Conservation (phyloP, 2,329 filamentous ascomycete species). For the Pochonia chlamydosporia region DNA sequence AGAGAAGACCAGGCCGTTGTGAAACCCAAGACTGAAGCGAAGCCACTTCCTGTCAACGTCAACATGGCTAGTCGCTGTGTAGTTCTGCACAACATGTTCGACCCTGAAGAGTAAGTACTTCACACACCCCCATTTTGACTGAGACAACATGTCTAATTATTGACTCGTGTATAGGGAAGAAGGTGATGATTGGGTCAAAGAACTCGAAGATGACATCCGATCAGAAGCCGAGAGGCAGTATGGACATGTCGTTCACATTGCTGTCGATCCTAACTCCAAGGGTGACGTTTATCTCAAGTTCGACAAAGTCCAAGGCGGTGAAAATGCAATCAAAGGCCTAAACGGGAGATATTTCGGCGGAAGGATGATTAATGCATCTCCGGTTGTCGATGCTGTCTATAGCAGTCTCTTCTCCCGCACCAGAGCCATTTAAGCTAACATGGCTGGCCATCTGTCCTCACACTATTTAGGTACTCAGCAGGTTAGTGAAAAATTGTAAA, state of each 20-base stretch:
- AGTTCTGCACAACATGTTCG: slow-evolving; percentile 92
- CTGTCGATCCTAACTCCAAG: slow-evolving; percentile 85
- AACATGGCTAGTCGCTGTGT: slow-evolving; percentile 93
- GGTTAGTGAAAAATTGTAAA: slow-evolving; percentile 25
- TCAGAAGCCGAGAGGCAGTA: slow-evolving; percentile 92
- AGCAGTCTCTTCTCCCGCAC: slow-evolving; percentile 90
- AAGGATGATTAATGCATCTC: slow-evolving; percentile 85
- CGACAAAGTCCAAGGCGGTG: slow-evolving; percentile 87
- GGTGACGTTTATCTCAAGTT: slow-evolving; percentile 99
- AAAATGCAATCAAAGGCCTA: slow-evolving; percentile 95
- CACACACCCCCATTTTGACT: not conserved
- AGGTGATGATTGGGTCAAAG: slow-evolving; percentile 83
- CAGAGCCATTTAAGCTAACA: slow-evolving; percentile 69
- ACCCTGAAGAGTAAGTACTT: slow-evolving; percentile 74
- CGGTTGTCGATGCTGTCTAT: slow-evolving; percentile 98
- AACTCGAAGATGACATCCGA: slow-evolving; percentile 89
- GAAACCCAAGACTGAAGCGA: slow-evolving; percentile 73
- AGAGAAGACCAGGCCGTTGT: slow-evolving; percentile 66
- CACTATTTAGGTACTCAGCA: slow-evolving; percentile 42
- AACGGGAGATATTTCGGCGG: slow-evolving; percentile 96
- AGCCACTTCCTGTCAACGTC: slow-evolving; percentile 76
- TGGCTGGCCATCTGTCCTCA: slow-evolving; percentile 31
- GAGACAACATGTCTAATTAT: slow-evolving; percentile 24
- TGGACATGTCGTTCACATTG: slow-evolving; percentile 95
- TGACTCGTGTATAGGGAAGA: slow-evolving; percentile 56